Percentiles rank a stretch among this genome's conserved stretches.
Conservation (phyloP, 164 flowering plant genomes). For the Aristolochia californica region DNA sequence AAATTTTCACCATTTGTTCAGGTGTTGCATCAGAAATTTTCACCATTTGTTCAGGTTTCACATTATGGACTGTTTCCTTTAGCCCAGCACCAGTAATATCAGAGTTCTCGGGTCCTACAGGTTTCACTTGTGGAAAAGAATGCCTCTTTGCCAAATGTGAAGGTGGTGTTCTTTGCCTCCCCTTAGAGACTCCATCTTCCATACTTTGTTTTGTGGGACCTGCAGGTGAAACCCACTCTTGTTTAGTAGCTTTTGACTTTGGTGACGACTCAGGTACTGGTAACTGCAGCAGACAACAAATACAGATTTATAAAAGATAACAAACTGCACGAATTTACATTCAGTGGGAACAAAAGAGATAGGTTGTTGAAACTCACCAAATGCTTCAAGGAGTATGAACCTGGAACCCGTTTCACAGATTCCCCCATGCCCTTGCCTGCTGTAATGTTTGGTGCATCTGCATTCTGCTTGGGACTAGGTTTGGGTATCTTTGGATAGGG, state of each 20-base stretch:
- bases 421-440: slow-evolving; percentile 36
- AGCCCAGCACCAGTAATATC: no score
- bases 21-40: neutral
- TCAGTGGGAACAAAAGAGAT: neutral
- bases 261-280: slow-evolving; percentile 53
- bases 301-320: neutral
- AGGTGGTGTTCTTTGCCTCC: slow-evolving; percentile 56
- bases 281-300: slow-evolving; percentile 34
- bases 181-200: slow-evolving; percentile 56
- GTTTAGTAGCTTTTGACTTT: slow-evolving; percentile 47
- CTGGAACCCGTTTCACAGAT: slow-evolving; percentile 38
- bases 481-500: slow-evolving; percentile 47
- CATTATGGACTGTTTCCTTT: no score
- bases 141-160: slow-evolving; percentile 37
- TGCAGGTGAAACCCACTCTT: slow-evolving; percentile 51
- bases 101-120: slow-evolving; percentile 22
- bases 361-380: slow-evolving; percentile 35
- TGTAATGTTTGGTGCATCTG: slow-evolving; percentile 25
- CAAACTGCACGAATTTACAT: neutral
- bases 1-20: no score
- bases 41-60: no score
- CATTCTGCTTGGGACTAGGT: slow-evolving; percentile 33
- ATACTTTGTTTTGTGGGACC: slow-evolving; percentile 33
- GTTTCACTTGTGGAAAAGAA: slow-evolving; percentile 49
- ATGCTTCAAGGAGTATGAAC: slow-evolving; percentile 43